These are phyloP conservation scores for Mucor velutinosus DNA, from an alignment of 371 early-diverging fungal species.

Conservation along the genomic window DNA sequence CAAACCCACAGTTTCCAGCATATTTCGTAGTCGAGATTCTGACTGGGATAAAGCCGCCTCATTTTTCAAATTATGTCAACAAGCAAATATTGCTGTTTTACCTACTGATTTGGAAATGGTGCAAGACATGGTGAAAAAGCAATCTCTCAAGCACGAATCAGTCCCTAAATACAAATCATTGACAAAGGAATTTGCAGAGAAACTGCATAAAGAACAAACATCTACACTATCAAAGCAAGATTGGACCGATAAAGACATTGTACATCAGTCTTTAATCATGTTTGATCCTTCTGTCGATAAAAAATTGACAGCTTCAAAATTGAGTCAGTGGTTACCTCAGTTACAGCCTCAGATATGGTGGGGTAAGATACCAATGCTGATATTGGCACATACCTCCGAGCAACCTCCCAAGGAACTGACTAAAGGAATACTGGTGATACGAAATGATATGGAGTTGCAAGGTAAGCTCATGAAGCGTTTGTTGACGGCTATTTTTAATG, in stretches of 20 bases:
- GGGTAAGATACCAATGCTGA: constrained; percentile 36
- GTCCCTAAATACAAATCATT: constrained; percentile 11
- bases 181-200: constrained; percentile 39
- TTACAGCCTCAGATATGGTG: constrained; percentile 44
- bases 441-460: constrained; percentile 19
- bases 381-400: constrained; percentile 18
- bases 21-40: constrained; percentile 15
- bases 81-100: constrained; percentile 25
- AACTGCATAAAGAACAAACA: constrained; percentile 24
- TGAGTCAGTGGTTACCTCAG: constrained; percentile 26
- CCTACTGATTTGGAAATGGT: constrained; percentile 31
- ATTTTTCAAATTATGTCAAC: constrained; percentile 32
- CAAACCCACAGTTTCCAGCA: neutral
- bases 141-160: neutral
- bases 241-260: constrained; percentile 9
- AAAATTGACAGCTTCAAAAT: constrained; percentile 11
- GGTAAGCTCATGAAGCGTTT: constrained; percentile 11
- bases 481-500: no score
- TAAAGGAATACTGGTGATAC: constrained; percentile 19
- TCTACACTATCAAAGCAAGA: neutral
- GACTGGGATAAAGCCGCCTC: constrained; percentile 30
- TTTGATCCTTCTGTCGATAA: constrained; percentile 29
- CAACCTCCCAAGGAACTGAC: constrained; percentile 2
- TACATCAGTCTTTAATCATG: constrained; percentile 27
- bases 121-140: constrained; percentile 20